Percentiles rank a stretch among this genome's conserved stretches.
These are phyloP conservation scores for Suillus tomentosus DNA, from an alignment of 768 basidiomycete species.

Conservation along the genomic window DNA sequence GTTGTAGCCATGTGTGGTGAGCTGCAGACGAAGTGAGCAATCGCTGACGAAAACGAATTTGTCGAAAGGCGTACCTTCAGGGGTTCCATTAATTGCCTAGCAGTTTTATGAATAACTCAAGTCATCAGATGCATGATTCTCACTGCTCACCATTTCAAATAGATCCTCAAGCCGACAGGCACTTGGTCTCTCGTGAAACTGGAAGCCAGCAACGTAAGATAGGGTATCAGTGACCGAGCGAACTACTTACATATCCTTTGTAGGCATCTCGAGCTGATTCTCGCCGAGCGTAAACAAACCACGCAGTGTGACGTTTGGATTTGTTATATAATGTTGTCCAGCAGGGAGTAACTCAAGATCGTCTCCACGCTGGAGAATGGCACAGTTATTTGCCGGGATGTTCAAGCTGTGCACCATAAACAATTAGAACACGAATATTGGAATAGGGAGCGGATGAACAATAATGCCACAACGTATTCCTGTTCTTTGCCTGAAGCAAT, in stretches of 20 bases:
- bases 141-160: constrained; percentile 68
- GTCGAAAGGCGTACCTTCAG: constrained; percentile 38
- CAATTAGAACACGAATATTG: constrained; percentile 8
- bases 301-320: constrained; percentile 80
- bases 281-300: constrained; percentile 81
- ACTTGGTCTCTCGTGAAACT: constrained; percentile 88
- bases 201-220: constrained; percentile 63
- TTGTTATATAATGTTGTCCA: constrained; percentile 83
- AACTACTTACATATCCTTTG: constrained; percentile 73
- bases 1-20: constrained; percentile 82
- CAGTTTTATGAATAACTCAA: neutral
- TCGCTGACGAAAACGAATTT: constrained; percentile 30
- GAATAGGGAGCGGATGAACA: constrained; percentile 42
- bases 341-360: constrained; percentile 78
- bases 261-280: constrained; percentile 85
- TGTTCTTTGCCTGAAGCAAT: constrained; percentile 44
- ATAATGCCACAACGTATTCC: constrained; percentile 78
- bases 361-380: constrained; percentile 79
- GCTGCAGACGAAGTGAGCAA: constrained; percentile 47
- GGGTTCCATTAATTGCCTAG: constrained; percentile 52
- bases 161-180: constrained; percentile 81
- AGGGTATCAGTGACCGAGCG: constrained; percentile 75
- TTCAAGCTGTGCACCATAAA: constrained; percentile 55
- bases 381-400: constrained; percentile 86
- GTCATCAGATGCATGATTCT: neutral